These are phyloP conservation scores for Echeveria elegans DNA, from an alignment of 164 flowering plant genomes.

Conservation along the genomic window DNA sequence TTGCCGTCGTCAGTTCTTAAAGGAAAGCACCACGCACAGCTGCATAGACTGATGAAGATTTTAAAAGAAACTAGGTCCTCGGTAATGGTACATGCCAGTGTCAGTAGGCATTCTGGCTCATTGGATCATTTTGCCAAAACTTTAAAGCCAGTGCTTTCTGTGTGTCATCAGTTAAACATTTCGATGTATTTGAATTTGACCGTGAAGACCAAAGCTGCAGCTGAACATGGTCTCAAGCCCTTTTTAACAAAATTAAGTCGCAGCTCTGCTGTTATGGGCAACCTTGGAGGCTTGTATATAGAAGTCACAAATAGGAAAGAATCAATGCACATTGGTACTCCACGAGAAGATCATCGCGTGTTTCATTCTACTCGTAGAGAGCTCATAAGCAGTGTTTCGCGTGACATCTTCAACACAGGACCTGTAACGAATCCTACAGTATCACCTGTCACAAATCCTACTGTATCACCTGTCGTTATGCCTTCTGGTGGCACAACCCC, in stretches of 20 bases:
- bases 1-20: conserved; percentile 21
- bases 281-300: conserved; percentile 15
- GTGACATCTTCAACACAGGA: conserved; percentile 20
- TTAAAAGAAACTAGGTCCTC: conserved; percentile 23
- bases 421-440: conserved; percentile 10
- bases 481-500: conserved; percentile 24
- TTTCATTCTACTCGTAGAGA: conserved; percentile 27
- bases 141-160: conserved; percentile 20
- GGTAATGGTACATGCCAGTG: conserved; percentile 22
- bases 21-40: conserved; percentile 13
- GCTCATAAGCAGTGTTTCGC: conserved; percentile 18
- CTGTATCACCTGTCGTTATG: conserved; percentile 14
- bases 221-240: conserved; percentile 14
- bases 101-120: conserved; percentile 22
- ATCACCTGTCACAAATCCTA: conserved; percentile 15
- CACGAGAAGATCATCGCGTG: conserved; percentile 20
- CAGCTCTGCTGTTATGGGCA: conserved; percentile 11
- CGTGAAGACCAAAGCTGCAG: conserved; percentile 18
- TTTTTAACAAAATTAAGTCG: conserved; percentile 14
- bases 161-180: conserved; percentile 12
- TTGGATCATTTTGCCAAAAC: conserved; percentile 25
- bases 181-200: conserved; percentile 29
- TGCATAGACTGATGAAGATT: conserved; percentile 17
- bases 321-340: conserved; percentile 16
- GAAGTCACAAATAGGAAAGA: conserved; percentile 19